These are phyloP conservation scores for Suillus subalutaceus DNA, from an alignment of 768 basidiomycete genomes.

Conservation along the genomic window DNA sequence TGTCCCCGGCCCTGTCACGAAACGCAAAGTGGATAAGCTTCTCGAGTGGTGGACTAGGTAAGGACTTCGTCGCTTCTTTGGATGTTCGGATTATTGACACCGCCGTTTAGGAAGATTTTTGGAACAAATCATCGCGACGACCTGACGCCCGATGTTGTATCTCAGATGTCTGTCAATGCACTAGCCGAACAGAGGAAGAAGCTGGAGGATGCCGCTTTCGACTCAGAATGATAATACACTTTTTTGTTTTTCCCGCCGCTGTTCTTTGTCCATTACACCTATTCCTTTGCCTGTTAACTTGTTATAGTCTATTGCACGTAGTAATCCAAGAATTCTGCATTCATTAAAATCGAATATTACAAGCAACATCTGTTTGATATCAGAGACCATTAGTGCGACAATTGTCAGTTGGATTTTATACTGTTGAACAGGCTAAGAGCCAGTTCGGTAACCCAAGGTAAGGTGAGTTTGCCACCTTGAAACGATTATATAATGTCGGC, in stretches of 20 bases:
- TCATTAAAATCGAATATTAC: neutral
- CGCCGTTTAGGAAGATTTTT: neutral
- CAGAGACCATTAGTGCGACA: too few species aligned
- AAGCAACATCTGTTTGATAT: too few species aligned
- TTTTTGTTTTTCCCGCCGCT: slow-evolving; percentile 4
- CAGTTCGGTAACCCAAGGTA: too few species aligned
- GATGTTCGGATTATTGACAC: too few species aligned
- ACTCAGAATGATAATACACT: neutral
- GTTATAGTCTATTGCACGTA: neutral
- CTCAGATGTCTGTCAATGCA: neutral
- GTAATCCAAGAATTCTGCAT: neutral
- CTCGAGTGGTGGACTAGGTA: neutral
- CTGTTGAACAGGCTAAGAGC: too few species aligned
- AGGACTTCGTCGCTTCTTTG: neutral
- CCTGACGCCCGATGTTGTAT: neutral
- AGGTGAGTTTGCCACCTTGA: too few species aligned
- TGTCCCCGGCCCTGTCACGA: neutral
- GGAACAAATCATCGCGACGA: neutral
- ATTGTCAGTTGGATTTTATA: too few species aligned
- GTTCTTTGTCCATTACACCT: too few species aligned
- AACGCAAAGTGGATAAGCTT: neutral
- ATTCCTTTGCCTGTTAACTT: too few species aligned
- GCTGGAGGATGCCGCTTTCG: neutral
- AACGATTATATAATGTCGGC: too few species aligned
- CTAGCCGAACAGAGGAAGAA: neutral